Base-by-base conservation (phyloP, 1,139 yeast genomes). In the Geotrichum klebahnii region DNA sequence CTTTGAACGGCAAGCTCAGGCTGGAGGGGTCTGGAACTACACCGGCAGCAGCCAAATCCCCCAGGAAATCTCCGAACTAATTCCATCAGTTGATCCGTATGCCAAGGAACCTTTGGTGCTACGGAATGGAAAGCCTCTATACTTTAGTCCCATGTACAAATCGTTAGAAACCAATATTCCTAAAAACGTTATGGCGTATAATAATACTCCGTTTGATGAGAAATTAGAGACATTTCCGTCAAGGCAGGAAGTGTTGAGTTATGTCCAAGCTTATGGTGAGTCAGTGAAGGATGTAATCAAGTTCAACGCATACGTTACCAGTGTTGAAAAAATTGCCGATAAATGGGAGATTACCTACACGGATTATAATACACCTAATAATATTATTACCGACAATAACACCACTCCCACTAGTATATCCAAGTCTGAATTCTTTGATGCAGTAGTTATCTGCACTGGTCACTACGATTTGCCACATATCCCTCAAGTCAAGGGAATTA, bases 121-220 rank as follows among this genome's bases (percentile, higher is more conserved):
- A 2, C 43, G 53, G n/a, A 31, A 24, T 12, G 56, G 54, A 9
- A 48, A 49, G 12, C 45, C 55, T 32, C 33, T 57, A 19, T 71
- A 74, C 63, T 69, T 73, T 22, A 62, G 73, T 24, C 76, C 81
- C 2, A 71, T 76, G 50, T 78, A 79, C 60, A 69, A 73, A 45
- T 65, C 73, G 42, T 67, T 82, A 50, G 85, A 80, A 59, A 79
- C 87, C 8, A 82, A 82, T 61, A 81, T 82, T 35, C 84, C 82
- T 17, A 72, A 71, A 48, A 70, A 68, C 36, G 62, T 80, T 44
- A 82, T 82, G 86, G 78, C 76, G 48, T 82, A 74, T 60, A 72
- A 74, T 20, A 73, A 72, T 41, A 62, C 61, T 26, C 78, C 78
- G 16, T 81, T 76, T 57, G 73, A 76, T 52, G 53, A 63, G n/a